A percentile compares a stretch with the other conserved stretches of the same genome.
Evolutionary conservation across 495 filamentous ascomycete genomes (phyloP).

Genomic region (Oidiodendron maius): DNA sequence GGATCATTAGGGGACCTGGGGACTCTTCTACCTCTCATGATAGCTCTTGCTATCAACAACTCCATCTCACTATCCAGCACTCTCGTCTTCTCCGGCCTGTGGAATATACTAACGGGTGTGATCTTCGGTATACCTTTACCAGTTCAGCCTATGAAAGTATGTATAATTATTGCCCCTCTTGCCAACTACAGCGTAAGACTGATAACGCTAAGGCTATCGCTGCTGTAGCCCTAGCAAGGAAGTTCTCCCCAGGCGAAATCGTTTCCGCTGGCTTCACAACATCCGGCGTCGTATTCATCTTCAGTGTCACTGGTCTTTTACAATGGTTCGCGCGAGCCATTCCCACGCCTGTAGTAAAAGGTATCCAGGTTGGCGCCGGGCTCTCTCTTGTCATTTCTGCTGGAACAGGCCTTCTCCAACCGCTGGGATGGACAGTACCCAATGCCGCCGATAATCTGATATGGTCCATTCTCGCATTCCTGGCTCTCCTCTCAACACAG

Average conservation of each 20-base stretch:
- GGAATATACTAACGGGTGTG: conserved; percentile 76
- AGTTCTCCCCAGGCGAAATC: conserved; percentile 59
- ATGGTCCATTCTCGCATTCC: conserved; percentile 65
- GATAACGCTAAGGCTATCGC: conserved; percentile 65
- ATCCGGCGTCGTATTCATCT: conserved; percentile 60
- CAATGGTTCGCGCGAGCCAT: conserved; percentile 62
- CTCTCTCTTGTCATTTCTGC: conserved; percentile 72
- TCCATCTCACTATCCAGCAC: conserved; percentile 79
- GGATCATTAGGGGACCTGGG: conserved; percentile 88
- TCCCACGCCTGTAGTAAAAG: conserved; percentile 82
- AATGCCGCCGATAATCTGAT: conserved; percentile 65
- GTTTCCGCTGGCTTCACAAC: conserved; percentile 78
- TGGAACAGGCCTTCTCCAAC: conserved; percentile 53
- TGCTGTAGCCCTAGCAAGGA: conserved; percentile 69
- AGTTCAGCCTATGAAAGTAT: conserved; percentile 76
- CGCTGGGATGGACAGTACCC: conserved; percentile 51
- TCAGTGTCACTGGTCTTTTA: conserved; percentile 71
- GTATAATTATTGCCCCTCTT: conserved; percentile 2
- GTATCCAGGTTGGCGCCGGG: conserved; percentile 89
- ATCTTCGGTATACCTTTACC: conserved; percentile 82
- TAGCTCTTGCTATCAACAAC: conserved; percentile 67
- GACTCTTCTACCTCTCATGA: conserved; percentile 82
- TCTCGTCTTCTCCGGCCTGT: conserved; percentile 79
- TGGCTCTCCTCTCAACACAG: conserved; percentile 59
- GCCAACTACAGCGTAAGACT: conserved; percentile 3